phyloP scores from a whole-genome alignment of 177 flowering plant genomes.

The Vitis hybrid region DNA sequence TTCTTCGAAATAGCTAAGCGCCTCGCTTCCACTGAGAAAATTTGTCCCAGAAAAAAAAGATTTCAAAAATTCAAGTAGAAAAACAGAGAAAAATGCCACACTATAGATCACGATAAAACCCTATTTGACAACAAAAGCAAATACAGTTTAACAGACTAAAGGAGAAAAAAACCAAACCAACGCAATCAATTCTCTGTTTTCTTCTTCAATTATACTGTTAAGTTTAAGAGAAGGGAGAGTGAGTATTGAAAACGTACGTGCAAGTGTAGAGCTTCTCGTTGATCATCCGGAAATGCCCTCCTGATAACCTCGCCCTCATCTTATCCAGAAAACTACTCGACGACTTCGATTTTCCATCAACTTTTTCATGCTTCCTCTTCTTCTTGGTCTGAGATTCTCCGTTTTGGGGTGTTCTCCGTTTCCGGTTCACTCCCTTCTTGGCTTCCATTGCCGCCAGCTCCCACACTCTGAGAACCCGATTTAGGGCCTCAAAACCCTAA shows the following conservation, averaged over 20 bases:
- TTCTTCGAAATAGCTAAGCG: conserved; percentile 67
- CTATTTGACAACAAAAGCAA: no score
- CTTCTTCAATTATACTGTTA: no score
- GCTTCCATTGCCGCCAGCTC: no score
- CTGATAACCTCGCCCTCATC: conserved; percentile 84
- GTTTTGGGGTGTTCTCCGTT: no score
- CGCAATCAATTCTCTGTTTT: neutral
- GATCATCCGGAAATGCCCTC: conserved; percentile 91
- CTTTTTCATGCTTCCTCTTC: neutral
- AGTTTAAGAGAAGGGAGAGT: neutral
- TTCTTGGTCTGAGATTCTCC: neutral
- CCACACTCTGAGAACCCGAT: no score
- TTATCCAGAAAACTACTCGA: conserved; percentile 16
- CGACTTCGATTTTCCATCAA: no score
- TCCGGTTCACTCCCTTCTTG: no score
- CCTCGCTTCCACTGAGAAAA: conserved; percentile 71
- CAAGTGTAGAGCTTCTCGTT: conserved; percentile 97
- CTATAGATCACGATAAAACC: no score
- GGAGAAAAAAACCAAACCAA: neutral
- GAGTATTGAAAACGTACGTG: conserved; percentile 39
- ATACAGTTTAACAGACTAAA: neutral
- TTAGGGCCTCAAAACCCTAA: no score
- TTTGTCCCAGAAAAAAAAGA: neutral
- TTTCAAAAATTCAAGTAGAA: neutral
- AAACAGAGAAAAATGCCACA: neutral